phyloP scores from a whole-genome alignment of 805 yeast species.

The Kodamaea kakaduensis region DNA sequence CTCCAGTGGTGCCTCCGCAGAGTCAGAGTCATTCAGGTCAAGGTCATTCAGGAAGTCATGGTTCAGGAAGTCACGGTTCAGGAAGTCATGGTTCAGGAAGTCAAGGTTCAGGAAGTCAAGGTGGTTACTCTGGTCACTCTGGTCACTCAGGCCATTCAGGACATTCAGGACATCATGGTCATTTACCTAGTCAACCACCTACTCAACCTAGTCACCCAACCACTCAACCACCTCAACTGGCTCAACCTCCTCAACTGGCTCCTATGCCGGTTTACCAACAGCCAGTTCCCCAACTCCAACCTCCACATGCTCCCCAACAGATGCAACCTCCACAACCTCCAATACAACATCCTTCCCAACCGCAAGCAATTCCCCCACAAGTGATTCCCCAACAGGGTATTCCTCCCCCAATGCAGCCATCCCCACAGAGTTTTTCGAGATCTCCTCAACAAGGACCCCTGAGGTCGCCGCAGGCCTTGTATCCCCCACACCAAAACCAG shows the following conservation, averaged over 20 bases:
- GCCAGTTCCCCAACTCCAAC: too few species aligned
- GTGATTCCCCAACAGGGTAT: background rate
- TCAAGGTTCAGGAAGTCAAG: too few species aligned
- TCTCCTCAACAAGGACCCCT: conserved; percentile 4
- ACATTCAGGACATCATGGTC: too few species aligned
- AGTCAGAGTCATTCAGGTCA: too few species aligned
- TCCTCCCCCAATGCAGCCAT: background rate
- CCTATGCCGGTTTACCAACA: conserved; percentile 16
- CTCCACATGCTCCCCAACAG: background rate
- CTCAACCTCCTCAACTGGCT: conserved; percentile 8
- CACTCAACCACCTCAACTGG: conserved; percentile 8
- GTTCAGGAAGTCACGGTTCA: too few species aligned
- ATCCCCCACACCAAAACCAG: conserved; percentile 9
- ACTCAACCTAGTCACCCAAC: conserved; percentile 3
- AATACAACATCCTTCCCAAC: conserved; percentile 10
- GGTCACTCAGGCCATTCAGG: too few species aligned
- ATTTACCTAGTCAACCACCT: conserved; percentile 6
- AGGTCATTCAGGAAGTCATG: too few species aligned
- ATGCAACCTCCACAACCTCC: conserved; percentile 4
- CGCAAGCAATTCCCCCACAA: conserved; percentile 1
- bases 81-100: too few species aligned
- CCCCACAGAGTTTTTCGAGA: background rate
- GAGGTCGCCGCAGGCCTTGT: conserved; percentile 2
- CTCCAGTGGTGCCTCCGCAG: too few species aligned
- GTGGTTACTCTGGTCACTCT: too few species aligned